Evolutionary conservation across 768 basidiomycete species (phyloP).

Genomic region (Hericium alpestre): DNA sequence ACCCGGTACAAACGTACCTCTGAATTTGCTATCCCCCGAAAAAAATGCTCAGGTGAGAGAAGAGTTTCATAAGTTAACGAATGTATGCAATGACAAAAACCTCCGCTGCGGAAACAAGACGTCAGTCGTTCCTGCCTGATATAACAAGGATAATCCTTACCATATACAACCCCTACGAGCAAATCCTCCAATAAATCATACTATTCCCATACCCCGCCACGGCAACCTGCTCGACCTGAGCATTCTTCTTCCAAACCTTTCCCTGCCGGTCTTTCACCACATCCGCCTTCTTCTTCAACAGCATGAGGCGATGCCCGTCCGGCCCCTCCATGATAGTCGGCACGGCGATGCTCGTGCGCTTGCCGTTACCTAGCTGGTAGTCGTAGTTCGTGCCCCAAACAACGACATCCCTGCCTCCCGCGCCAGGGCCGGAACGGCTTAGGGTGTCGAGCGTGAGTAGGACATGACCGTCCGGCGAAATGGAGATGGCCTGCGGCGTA

Average conservation of each 20-base stretch:
- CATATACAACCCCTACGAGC: neutral
- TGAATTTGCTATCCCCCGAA: no score
- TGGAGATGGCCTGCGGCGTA: constrained; percentile 46
- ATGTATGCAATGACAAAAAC: no score
- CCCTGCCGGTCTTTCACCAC: constrained; percentile 52
- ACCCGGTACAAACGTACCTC: no score
- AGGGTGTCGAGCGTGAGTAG: constrained; percentile 62
- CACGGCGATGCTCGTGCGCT: constrained; percentile 43
- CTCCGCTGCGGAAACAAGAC: no score
- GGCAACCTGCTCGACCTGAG: constrained; percentile 54
- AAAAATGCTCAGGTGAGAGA: no score
- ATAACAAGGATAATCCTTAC: no score
- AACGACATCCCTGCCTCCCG: constrained; percentile 51
- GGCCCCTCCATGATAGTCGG: constrained; percentile 42
- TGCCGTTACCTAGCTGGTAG: constrained; percentile 69
- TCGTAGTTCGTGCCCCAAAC: constrained; percentile 68
- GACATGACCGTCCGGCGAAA: constrained; percentile 70
- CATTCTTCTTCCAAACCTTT: constrained; percentile 46
- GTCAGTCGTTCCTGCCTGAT: no score
- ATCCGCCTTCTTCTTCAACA: constrained; percentile 38
- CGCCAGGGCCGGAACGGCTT: constrained; percentile 34
- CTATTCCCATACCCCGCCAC: constrained; percentile 55
- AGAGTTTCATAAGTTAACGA: no score
- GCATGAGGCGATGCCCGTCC: constrained; percentile 50
- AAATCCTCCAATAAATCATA: constrained; percentile 61